Base-by-base conservation (phyloP, 2,329 filamentous ascomycete genomes). In the Botryosphaeria dothidea region DNA sequence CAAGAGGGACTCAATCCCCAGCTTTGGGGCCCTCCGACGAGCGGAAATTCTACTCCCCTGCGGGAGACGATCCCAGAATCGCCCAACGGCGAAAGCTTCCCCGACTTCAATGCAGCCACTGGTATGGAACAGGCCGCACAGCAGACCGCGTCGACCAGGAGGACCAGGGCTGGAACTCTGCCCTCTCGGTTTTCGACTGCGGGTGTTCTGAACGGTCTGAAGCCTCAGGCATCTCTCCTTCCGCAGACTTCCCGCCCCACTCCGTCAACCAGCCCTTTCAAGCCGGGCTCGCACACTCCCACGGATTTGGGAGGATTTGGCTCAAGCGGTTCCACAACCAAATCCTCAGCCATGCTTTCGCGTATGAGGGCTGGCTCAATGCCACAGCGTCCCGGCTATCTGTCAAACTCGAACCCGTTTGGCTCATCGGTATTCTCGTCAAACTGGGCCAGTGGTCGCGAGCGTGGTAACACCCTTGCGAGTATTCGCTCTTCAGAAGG, bases 1-100 rank as follows among this genome's bases (percentile, higher is more conserved):
- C 93, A 97, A 81, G 94, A 98, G 85, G 93, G 93, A 60, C 85
- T 97, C 57, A 82, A 83, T 75, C 89, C 84, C 74, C 85, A 86
- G 78, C 79, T 90, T 61, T 98, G 95, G 95, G 93, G 95, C 11
- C 94, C 95, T 69, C 94, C 95, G 56, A 97, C 94, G 64, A 97
- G 94, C 77, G 95, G 94, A 69, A 94, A 97, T 78, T 97, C 94
- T 21, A 97, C 94, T 46, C 95, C 95, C 71, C 86, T 99, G 60
- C 92, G 95, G 74, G 95, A 98, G 82, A 97, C 94, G 69, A 98
- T 99, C 67, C 93, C 94, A 68, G 95, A 99, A 80, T 97, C 94
- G 38, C 95, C 95, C 34, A 95, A 91, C 69, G 86, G 85, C 70
- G 94, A 97, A 81, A 94, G 92, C 70, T 98, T 98, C 72, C 93